phyloP scores from a whole-genome alignment of 2,329 filamentous ascomycete genomes.

The Knoxdaviesia proteae region DNA sequence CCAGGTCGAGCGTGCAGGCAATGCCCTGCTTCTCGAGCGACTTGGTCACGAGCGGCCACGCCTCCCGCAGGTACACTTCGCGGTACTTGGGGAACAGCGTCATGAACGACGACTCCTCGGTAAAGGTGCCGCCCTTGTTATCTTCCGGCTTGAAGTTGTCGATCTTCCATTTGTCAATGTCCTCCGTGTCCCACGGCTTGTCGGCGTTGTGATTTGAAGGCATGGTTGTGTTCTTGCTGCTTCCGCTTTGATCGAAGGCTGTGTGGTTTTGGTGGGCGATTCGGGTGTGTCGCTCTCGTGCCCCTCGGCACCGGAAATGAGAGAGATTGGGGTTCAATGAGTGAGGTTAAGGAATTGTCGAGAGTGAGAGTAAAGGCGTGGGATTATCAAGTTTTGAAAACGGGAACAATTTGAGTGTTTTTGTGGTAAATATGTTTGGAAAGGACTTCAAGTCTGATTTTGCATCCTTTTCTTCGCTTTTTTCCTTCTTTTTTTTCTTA shows the following conservation, averaged over 20 bases:
- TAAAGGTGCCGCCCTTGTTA: conserved; percentile 68
- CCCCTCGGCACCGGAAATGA: no score
- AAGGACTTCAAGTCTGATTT: no score
- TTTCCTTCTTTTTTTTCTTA: no score
- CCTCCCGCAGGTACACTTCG: conserved; percentile 79
- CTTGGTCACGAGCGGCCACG: conserved; percentile 80
- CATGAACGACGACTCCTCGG: conserved; percentile 79
- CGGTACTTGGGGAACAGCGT: conserved; percentile 90
- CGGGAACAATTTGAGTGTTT: no score
- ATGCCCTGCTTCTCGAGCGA: conserved; percentile 74
- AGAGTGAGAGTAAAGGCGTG: no score
- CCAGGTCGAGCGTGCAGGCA: conserved; percentile 77
- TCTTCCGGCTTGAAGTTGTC: conserved; percentile 72
- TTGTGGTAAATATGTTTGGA: no score
- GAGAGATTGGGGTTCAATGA: no score
- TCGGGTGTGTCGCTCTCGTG: no score
- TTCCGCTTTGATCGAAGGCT: not conserved
- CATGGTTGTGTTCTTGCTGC: conserved; percentile 26
- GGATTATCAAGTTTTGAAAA: no score
- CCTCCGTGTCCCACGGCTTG: conserved; percentile 90
- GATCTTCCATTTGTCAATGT: conserved; percentile 93
- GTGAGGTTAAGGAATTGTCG: no score
- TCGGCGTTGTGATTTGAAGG: conserved; percentile 76
- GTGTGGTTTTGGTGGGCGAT: not conserved
- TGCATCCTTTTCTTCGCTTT: no score